Evolutionary conservation across 2,329 filamentous ascomycete genomes (phyloP).

Genomic region (Verticillium nubilum): DNA sequence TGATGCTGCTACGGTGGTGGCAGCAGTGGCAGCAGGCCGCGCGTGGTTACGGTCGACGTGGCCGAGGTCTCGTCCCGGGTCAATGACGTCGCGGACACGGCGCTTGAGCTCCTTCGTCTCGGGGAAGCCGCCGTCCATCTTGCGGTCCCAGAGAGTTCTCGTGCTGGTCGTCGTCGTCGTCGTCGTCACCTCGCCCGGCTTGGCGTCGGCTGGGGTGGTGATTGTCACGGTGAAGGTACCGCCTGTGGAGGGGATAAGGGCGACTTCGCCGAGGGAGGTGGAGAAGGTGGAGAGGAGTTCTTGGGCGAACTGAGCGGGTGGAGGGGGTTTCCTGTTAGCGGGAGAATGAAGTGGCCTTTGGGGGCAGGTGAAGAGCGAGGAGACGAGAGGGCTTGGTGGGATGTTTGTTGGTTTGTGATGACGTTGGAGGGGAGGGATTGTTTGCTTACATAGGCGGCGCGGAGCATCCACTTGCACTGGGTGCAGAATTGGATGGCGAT

Average conservation of each 20-base stretch:
- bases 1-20: not conserved
- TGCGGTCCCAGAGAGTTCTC: conserved; percentile 80
- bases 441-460: conserved; percentile 71
- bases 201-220: conserved; percentile 21
- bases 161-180: conserved; percentile 26
- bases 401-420: not conserved
- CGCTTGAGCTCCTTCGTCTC: conserved; percentile 91
- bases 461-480: conserved; percentile 87
- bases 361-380: not conserved
- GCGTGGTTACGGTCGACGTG: conserved; percentile 63
- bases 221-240: conserved; percentile 77
- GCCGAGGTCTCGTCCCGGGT: conserved; percentile 71
- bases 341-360: not conserved
- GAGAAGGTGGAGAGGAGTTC: conserved; percentile 93
- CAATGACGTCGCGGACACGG: conserved; percentile 73
- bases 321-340: not conserved
- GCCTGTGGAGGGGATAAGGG: conserved; percentile 78
- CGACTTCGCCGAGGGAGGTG: conserved; percentile 77
- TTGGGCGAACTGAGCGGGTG: conserved; percentile 73
- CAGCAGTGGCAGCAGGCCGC: not conserved
- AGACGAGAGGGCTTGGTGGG: not conserved
- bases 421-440: not conserved
- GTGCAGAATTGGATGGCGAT: conserved; percentile 90
- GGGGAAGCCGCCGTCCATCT: conserved; percentile 81
- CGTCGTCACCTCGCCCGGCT: too few relatives aligned